Conservation (phyloP, 2,329 filamentous ascomycete species). For the Fulvia fulva region DNA sequence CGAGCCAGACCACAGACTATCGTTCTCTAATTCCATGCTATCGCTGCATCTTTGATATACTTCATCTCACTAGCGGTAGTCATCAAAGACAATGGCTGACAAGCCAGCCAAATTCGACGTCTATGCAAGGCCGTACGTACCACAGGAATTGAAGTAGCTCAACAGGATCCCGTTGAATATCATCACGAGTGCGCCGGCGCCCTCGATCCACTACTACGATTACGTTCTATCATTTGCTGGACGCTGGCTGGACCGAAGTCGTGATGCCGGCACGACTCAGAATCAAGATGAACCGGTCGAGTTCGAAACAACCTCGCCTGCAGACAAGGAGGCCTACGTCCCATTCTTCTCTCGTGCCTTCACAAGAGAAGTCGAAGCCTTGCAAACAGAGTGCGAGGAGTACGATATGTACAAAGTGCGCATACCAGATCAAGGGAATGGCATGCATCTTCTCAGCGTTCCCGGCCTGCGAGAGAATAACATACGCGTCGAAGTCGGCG, state of each 20-base stretch:
- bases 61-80: too few relatives aligned
- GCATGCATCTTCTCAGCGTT: slow-evolving; percentile 17
- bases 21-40: too few relatives aligned
- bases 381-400: slow-evolving; percentile 20
- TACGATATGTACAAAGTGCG: slow-evolving; percentile 20
- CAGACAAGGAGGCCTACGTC: too few relatives aligned
- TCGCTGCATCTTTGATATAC: too few relatives aligned
- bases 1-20: too few relatives aligned
- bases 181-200: neutral
- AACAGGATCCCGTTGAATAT: neutral
- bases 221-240: slow-evolving; percentile 13
- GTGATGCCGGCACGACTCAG: too few relatives aligned
- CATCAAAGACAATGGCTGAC: neutral
- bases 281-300: too few relatives aligned
- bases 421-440: slow-evolving; percentile 5
- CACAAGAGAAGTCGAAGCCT: slow-evolving; percentile 11
- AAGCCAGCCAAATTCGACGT: slow-evolving; percentile 17
- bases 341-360: slow-evolving; percentile 14
- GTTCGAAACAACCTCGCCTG: too few relatives aligned
- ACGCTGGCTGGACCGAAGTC: neutral
- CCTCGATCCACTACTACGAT: slow-evolving; percentile 4
- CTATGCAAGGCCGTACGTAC: slow-evolving; percentile 25
- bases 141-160: slow-evolving; percentile 8
- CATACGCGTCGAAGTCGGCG: slow-evolving; percentile 22
- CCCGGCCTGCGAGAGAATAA: slow-evolving; percentile 24